Conservation (phyloP, 2,329 filamentous ascomycete species). For the Trichothecium sympodiale region DNA sequence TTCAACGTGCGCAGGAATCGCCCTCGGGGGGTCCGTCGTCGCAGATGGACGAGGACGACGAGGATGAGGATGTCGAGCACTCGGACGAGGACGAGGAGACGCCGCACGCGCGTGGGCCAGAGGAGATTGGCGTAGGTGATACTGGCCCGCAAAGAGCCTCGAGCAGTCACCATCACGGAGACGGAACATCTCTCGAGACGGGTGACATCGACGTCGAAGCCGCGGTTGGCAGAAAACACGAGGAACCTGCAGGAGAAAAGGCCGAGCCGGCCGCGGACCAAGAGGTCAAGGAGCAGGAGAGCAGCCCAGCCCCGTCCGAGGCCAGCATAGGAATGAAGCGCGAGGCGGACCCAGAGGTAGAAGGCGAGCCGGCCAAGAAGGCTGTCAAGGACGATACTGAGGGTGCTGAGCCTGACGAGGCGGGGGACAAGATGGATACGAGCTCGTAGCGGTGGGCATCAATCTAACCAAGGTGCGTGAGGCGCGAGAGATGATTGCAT, state of each 20-base stretch:
- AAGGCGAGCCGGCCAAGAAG: slow-evolving; percentile 34
- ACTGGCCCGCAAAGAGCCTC: slow-evolving; percentile 59
- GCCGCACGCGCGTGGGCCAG: slow-evolving; percentile 75
- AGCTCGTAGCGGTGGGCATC: slow-evolving; percentile 8
- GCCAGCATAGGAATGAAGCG: slow-evolving; percentile 36
- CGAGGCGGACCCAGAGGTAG: slow-evolving; percentile 39
- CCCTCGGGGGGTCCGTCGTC: not conserved
- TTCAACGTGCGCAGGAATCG: slow-evolving; percentile 30
- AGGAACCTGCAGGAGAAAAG: slow-evolving; percentile 13
- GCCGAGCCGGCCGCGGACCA: slow-evolving; percentile 13
- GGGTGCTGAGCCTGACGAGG: slow-evolving; percentile 5
- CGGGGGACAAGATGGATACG: slow-evolving; percentile 9
- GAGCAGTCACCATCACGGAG: slow-evolving; percentile 23
- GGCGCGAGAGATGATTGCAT: slow-evolving; percentile 1
- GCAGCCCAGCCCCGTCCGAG: slow-evolving; percentile 15
- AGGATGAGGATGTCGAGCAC: slow-evolving; percentile 21
- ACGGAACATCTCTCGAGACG: slow-evolving; percentile 30
- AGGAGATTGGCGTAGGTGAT: slow-evolving; percentile 76
- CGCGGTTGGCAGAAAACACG: slow-evolving; percentile 43
- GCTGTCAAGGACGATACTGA: slow-evolving; percentile 31
- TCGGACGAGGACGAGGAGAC: slow-evolving; percentile 47
- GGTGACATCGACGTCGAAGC: slow-evolving; percentile 49
- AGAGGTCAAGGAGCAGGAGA: slow-evolving; percentile 17
- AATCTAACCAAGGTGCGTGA: too few relatives aligned
- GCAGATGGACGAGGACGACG: slow-evolving; percentile 5